Base-by-base conservation (phyloP, 1,284 basidiomycete species). In the Puccinia hordei region DNA sequence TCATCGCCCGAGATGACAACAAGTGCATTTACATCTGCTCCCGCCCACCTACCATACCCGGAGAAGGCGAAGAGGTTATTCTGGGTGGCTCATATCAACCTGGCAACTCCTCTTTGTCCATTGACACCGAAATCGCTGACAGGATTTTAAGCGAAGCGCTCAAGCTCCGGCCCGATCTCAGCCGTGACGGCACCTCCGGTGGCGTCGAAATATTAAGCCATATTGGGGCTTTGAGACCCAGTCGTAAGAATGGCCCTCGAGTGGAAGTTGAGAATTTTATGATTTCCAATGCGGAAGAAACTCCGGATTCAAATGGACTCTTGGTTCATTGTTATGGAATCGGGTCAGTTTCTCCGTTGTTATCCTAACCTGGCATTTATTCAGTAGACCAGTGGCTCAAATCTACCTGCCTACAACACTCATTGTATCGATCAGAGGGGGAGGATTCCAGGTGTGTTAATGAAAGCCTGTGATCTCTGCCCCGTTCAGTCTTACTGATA, bases 201-300 rank as follows among this genome's bases (percentile, higher is more conserved):
- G 75, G 75, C 33, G 10, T 88, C 74, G 88, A 88, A 80, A 87
- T 91, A 30, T 84, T 90, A 35, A 85, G 86, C 19, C 90, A 90
- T 84, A 90, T 90, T 82, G 90, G 90, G 73, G 93, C 92, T 0
- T 86, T 93, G 53, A 87, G 93, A 15, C 93, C 93, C 0, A 89
- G 87, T 2, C 87, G 92, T 78, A 89, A 88, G 61, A 90, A 90
- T 33, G 92, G 92, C 0, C 86, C 91, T 6, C 87, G 92, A 59
- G 86, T 93, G 17, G 92, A 93, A 82, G 84, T 89, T 8, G 89
- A 91, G 82, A 88, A 86, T 22, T 46, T 75, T 30, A 15, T 46
- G 24, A 75, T 75, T 33, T 24, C 72, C 38, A 51, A 27, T 17
- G n/a, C 8, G 15, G 24, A 6, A 24, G 27, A 77, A 9, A 27